phyloP scores from a whole-genome alignment of 2,329 filamentous ascomycete species.

The Aureobasidium uvarum region DNA sequence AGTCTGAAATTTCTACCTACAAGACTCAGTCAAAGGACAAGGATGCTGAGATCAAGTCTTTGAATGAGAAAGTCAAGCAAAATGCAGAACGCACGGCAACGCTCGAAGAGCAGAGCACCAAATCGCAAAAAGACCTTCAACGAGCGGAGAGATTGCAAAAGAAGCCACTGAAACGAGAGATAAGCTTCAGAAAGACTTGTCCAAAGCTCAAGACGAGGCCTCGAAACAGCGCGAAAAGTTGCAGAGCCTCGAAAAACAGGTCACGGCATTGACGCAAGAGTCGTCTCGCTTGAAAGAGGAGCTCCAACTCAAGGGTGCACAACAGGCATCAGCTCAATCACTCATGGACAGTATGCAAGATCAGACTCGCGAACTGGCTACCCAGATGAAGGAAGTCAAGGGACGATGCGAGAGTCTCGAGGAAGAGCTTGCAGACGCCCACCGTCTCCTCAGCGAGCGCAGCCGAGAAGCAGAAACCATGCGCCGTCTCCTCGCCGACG shows the following conservation, averaged over 20 bases:
- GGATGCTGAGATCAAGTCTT: slow-evolving; percentile 70
- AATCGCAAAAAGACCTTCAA: slow-evolving; percentile 73
- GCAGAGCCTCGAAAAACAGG: slow-evolving; percentile 71
- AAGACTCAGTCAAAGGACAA: slow-evolving; percentile 70
- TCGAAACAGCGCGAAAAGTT: slow-evolving; percentile 56
- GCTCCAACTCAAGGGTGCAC: slow-evolving; percentile 75
- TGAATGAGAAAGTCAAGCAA: slow-evolving; percentile 74
- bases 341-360: slow-evolving; percentile 91
- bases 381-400: slow-evolving; percentile 87
- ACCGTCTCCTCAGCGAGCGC: slow-evolving; percentile 80
- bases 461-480: slow-evolving; percentile 93
- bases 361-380: slow-evolving; percentile 80
- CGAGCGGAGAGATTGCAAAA: slow-evolving; percentile 75
- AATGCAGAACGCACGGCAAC: slow-evolving; percentile 70
- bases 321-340: slow-evolving; percentile 81
- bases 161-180: slow-evolving; percentile 73
- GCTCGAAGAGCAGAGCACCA: slow-evolving; percentile 74
- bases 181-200: slow-evolving; percentile 67
- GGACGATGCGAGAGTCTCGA: slow-evolving; percentile 81
- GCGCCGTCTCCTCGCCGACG: slow-evolving; percentile 81
- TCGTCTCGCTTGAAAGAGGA: slow-evolving; percentile 71
- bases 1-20: slow-evolving; percentile 66
- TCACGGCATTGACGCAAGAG: slow-evolving; percentile 66
- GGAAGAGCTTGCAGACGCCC: slow-evolving; percentile 86
- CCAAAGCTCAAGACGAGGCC: slow-evolving; percentile 70